Percentiles rank a stretch among this genome's conserved stretches.
Conservation (phyloP, 2,329 filamentous ascomycete genomes). For the Penicillium sp. region DNA sequence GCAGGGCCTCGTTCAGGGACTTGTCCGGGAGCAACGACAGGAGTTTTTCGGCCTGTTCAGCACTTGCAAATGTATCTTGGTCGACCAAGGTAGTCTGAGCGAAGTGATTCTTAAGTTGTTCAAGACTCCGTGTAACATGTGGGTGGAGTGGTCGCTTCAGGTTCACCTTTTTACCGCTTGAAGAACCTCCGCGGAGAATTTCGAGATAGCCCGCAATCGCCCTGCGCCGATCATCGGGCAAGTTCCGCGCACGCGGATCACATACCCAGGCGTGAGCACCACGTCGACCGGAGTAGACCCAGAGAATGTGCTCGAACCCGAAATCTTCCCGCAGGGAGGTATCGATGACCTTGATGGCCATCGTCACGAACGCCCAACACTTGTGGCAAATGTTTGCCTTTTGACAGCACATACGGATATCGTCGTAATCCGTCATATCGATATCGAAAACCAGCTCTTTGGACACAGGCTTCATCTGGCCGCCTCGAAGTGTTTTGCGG, state of each 20-base stretch:
- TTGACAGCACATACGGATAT: constrained; percentile 89
- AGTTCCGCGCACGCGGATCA: constrained; percentile 73
- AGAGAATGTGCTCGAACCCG: constrained; percentile 92
- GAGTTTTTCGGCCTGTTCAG: constrained; percentile 68
- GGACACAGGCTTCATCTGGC: constrained; percentile 75
- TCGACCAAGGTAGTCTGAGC: constrained; percentile 71
- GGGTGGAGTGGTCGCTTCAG: constrained; percentile 80
- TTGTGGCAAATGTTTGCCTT: constrained; percentile 89
- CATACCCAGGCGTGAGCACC: constrained; percentile 98
- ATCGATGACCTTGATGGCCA: constrained; percentile 94
- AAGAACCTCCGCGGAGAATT: constrained; percentile 77
- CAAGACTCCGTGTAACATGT: constrained; percentile 78
- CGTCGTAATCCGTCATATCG: constrained; percentile 97
- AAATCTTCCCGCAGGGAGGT: constrained; percentile 85
- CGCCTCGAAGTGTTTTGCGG: constrained; percentile 73
- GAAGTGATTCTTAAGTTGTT: constrained; percentile 79
- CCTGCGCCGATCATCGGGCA: constrained; percentile 80
- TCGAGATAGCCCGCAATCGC: constrained; percentile 88
- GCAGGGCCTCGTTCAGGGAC: constrained; percentile 68
- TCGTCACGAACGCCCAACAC: constrained; percentile 96
- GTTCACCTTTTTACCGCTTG: constrained; percentile 83
- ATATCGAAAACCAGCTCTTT: constrained; percentile 99
- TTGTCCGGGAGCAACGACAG: constrained; percentile 80
- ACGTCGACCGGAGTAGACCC: constrained; percentile 96
- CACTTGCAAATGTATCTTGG: constrained; percentile 77